A percentile compares a stretch with the other conserved stretches of the same genome.
Evolutionary conservation across 2,329 filamentous ascomycete genomes (phyloP).

Genomic region (Fusarium torreyae): DNA sequence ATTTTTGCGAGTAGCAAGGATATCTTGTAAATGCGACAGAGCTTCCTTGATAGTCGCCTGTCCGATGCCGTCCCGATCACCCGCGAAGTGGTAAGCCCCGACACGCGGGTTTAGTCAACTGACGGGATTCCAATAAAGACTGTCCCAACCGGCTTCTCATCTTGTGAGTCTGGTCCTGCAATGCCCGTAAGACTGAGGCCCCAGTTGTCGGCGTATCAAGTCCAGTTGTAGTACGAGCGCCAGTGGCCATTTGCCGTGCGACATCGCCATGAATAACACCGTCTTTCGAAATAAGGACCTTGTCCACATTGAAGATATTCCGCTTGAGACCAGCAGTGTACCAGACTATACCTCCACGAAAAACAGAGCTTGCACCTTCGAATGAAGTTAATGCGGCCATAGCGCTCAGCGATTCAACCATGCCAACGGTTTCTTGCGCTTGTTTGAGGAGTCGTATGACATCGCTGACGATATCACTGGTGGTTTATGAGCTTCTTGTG

Average conservation of each 20-base stretch:
- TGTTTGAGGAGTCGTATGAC: constrained; percentile 33
- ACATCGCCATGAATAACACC: constrained; percentile 40
- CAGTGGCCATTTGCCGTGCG: constrained; percentile 41
- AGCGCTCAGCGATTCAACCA: constrained; percentile 53
- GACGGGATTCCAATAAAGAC: constrained; percentile 39
- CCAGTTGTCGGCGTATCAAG: constrained; percentile 40
- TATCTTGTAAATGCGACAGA: constrained; percentile 22
- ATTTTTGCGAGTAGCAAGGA: not conserved
- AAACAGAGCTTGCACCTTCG: constrained; percentile 51
- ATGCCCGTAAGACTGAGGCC: constrained; percentile 38
- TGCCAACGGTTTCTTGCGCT: constrained; percentile 47
- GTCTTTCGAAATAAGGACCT: constrained; percentile 20
- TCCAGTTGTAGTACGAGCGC: constrained; percentile 25
- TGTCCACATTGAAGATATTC: constrained; percentile 45
- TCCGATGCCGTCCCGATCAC: constrained; percentile 23
- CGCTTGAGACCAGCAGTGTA: constrained; percentile 53
- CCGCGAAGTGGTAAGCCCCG: constrained; percentile 38
- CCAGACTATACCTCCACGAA: constrained; percentile 54
- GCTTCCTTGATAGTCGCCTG: constrained; percentile 20
- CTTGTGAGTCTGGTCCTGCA: constrained; percentile 28
- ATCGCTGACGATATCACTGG: constrained; percentile 36
- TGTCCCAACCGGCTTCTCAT: constrained; percentile 34
- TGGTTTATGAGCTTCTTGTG: constrained; percentile 24
- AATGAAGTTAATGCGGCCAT: constrained; percentile 53
- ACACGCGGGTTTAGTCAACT: not conserved